Evolutionary conservation across 1,284 basidiomycete genomes (phyloP), one percentile per base, ranked within the genome.

Genomic region (Neonothopanus nambi): DNA sequence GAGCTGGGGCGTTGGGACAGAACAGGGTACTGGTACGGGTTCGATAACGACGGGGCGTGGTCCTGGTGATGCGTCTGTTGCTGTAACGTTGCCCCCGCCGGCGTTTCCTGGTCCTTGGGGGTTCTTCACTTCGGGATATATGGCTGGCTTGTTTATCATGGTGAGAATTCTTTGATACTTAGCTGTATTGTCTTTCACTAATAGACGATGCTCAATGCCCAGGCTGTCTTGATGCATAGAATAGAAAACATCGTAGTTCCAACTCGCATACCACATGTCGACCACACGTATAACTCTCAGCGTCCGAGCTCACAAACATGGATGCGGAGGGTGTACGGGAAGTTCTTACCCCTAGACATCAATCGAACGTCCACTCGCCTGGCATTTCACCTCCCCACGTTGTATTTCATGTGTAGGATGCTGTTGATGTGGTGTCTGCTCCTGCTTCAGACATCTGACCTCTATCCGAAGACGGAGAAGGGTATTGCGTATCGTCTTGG

Each of bases 221-320:
- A 89, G 87, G 82, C 81, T 11, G 68, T 90, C 39, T 64, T 89
- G 20, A 67, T 89, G 48, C 85, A 89, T 60, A 79, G 87, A 33
- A 84, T 90, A 53, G 87, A 89, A 60, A 84, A 90, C 66, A 80
- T 88, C 47, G 83, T 89, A 41, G 81, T 88, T 0, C 88, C 88
- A 11, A 80, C 84, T n/a, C 78, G 80, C 21, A 42, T 58, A 50
- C 51, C 63, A 49, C 48, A 61, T 50, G 61, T 61, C 26, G 24
- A 35, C 49, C 23, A 36, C 33, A 35, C 11, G 15, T 4, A 21
- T 21, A 37, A 17, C 53, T 64, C 0, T 59, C 60, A 23, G 26
- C 63, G 61, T 48, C 60, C 62, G 33, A 54, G 60, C 53, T 52
- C 55, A 65, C 63, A 20, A 46, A 66, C 36, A 46, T 71, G 20